Conservation (phyloP, 2,329 filamentous ascomycete species). For the Ophiostoma piceae region DNA sequence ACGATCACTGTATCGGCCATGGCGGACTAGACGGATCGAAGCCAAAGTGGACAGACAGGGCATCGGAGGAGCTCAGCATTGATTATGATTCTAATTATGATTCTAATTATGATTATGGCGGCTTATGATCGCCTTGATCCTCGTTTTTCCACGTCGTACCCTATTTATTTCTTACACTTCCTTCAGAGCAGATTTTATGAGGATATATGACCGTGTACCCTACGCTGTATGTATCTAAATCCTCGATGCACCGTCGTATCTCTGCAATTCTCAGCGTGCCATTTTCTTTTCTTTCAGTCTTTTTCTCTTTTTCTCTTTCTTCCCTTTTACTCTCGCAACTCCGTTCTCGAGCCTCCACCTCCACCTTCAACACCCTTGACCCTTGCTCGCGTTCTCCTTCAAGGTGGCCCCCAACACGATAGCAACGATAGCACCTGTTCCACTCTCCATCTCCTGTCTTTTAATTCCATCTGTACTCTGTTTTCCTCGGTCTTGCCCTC, state of each 20-base stretch:
- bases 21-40: neutral
- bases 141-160: neutral
- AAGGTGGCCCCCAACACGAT: neutral
- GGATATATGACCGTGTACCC: neutral
- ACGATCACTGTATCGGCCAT: neutral
- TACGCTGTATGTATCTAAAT: neutral
- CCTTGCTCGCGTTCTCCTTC: neutral
- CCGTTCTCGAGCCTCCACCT: neutral
- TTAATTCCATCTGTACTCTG: neutral
- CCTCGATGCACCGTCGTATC: neutral
- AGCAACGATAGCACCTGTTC: neutral
- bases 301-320: neutral
- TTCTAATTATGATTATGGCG: neutral
- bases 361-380: constrained; percentile 3
- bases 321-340: neutral
- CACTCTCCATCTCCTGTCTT: neutral
- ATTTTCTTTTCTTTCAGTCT: neutral
- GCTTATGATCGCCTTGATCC: constrained; percentile 1
- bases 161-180: constrained; percentile 6
- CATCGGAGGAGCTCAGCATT: neutral
- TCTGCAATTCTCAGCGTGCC: neutral
- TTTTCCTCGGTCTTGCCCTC: neutral
- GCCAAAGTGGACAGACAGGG: neutral
- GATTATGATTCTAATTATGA: no score
- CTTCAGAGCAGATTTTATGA: no score